These are phyloP conservation scores for Kodamaea derodonti DNA, from an alignment of 1,139 yeast species.

Conservation along the genomic window DNA sequence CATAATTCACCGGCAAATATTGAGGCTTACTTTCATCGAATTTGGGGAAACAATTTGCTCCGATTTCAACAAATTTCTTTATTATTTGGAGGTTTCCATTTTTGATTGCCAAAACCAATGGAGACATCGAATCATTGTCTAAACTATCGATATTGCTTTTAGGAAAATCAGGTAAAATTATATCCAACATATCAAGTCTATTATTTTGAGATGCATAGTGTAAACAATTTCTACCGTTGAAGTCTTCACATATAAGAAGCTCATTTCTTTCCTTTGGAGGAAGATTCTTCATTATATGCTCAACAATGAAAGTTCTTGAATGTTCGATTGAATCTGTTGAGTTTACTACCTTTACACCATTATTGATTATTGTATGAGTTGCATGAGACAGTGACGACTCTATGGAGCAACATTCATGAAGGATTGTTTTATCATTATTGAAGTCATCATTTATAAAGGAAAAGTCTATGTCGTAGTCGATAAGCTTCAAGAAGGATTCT, in stretches of 20 bases:
- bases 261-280: slow-evolving; percentile 17
- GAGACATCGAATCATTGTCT: slow-evolving; percentile 76
- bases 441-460: slow-evolving; percentile 37
- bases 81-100: slow-evolving; percentile 59
- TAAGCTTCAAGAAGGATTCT: slow-evolving; percentile 40
- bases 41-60: slow-evolving; percentile 56
- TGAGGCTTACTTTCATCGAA: slow-evolving; percentile 47
- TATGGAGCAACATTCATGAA: slow-evolving; percentile 47
- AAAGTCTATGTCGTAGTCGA: slow-evolving; percentile 42
- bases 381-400: slow-evolving; percentile 29
- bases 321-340: slow-evolving; percentile 42
- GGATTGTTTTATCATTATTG: slow-evolving; percentile 37
- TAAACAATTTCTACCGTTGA: slow-evolving; percentile 77
- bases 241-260: slow-evolving; percentile 45
- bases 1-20: slow-evolving; percentile 82
- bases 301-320: slow-evolving; percentile 37
- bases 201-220: slow-evolving; percentile 84
- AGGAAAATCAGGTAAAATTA: slow-evolving; percentile 41
- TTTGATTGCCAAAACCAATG: slow-evolving; percentile 74
- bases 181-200: slow-evolving; percentile 50
- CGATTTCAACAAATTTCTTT: slow-evolving; percentile 36
- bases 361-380: slow-evolving; percentile 36
- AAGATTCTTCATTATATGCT: slow-evolving; percentile 28
- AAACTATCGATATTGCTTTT: slow-evolving; percentile 42
- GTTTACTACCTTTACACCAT: slow-evolving; percentile 43